A percentile compares a stretch with the other conserved stretches of the same genome.
These are phyloP conservation scores for Quambalaria eucalypti DNA, from an alignment of 1,284 basidiomycete species.

Conservation along the genomic window DNA sequence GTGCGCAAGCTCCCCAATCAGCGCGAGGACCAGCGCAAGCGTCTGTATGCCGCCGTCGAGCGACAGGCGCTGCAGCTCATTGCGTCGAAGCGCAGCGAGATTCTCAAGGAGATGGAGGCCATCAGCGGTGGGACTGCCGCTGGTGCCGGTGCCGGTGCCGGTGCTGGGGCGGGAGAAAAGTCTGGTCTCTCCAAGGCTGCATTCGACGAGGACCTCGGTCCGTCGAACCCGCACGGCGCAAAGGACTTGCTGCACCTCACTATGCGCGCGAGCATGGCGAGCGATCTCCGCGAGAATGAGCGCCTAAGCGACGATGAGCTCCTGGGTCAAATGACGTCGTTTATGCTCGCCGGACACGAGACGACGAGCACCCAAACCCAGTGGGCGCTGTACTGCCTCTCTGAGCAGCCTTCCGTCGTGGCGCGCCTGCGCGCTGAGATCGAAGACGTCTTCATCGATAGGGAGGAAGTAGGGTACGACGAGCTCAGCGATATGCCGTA, in stretches of 20 bases:
- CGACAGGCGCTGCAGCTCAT: conserved; percentile 23
- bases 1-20: conserved; percentile 26
- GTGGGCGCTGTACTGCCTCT: conserved; percentile 34
- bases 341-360: conserved; percentile 44
- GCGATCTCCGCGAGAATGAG: conserved; percentile 20
- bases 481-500: conserved; percentile 27
- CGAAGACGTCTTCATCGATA: conserved; percentile 15
- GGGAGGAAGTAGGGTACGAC: conserved; percentile 25
- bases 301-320: conserved; percentile 32
- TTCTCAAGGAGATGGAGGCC: conserved; percentile 21
- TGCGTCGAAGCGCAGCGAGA: conserved; percentile 21
- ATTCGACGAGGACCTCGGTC: conserved; percentile 14
- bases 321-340: conserved; percentile 35
- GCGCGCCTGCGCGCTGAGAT: conserved; percentile 30
- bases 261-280: conserved; percentile 18
- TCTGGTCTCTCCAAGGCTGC: conserved; percentile 14
- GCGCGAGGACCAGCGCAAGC: conserved; percentile 13
- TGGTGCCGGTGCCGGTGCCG: neutral
- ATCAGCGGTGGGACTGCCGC: no score
- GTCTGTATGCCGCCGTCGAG: conserved; percentile 9
- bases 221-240: neutral
- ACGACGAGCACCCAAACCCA: conserved; percentile 35
- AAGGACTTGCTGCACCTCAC: conserved; percentile 1
- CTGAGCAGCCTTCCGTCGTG: conserved; percentile 19
- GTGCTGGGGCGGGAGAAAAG: neutral